A percentile compares a stretch with the other conserved stretches of the same genome.
Evolutionary conservation across 2,329 filamentous ascomycete genomes (phyloP).

Genomic region (Ophiostoma pallidulum): DNA sequence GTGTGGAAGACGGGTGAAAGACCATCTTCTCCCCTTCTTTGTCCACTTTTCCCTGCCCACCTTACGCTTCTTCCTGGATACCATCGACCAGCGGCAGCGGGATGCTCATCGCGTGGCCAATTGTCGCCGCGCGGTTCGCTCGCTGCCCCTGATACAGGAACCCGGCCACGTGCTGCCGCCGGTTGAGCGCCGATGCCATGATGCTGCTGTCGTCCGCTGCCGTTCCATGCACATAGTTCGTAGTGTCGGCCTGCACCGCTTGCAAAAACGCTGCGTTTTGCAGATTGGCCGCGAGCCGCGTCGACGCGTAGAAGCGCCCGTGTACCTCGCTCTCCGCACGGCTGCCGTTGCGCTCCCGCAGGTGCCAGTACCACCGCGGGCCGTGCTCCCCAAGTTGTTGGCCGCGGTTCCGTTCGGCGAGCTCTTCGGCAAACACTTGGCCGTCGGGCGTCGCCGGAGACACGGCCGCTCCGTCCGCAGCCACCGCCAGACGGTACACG

Average conservation of each 20-base stretch:
- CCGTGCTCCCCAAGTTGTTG: background rate
- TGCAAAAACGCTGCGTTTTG: conserved; percentile 15
- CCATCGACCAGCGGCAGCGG: conserved; percentile 23
- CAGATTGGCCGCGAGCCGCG: conserved; percentile 42
- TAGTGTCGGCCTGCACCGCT: conserved; percentile 20
- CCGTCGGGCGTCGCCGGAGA: conserved; percentile 14
- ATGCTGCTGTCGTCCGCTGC: conserved; percentile 20
- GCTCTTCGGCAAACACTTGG: conserved; percentile 21
- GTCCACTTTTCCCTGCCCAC: too few species aligned
- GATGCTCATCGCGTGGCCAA: conserved; percentile 33
- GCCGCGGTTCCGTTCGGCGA: conserved; percentile 15
- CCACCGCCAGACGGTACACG: conserved; percentile 21
- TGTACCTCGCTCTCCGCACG: conserved; percentile 35
- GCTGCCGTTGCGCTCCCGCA: conserved; percentile 19
- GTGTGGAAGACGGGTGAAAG: too few species aligned
- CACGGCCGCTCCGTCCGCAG: background rate
- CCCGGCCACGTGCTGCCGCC: conserved; percentile 34
- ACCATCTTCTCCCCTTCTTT: too few species aligned
- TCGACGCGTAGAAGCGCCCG: conserved; percentile 51
- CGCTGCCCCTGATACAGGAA: conserved; percentile 34
- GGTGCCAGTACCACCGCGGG: conserved; percentile 25
- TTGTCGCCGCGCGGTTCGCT: conserved; percentile 32
- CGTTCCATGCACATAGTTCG: too few species aligned
- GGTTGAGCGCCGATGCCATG: conserved; percentile 41
- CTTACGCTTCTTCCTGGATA: conserved; percentile 16